These are phyloP conservation scores for Heteromeles arbutifolia DNA, from an alignment of 306 rosid species.

Conservation along the genomic window DNA sequence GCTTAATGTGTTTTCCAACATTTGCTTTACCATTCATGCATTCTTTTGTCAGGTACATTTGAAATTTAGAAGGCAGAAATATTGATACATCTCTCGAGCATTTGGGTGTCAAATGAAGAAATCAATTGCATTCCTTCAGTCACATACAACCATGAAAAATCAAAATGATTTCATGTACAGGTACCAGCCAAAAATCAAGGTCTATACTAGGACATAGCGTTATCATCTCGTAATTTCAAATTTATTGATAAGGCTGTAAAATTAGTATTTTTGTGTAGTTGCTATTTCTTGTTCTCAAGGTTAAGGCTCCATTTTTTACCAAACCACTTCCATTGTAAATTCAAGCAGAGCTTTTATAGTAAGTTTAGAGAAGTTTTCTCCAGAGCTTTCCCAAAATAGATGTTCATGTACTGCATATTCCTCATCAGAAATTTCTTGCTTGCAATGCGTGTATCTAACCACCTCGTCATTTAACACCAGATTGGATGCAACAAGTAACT, in stretches of 20 bases:
- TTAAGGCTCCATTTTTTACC: not conserved
- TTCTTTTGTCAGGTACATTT: slow-evolving; percentile 24
- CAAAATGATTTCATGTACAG: slow-evolving; percentile 12
- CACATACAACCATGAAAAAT: slow-evolving; percentile 10
- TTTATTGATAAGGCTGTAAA: slow-evolving; percentile 2
- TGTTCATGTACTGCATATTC: no score
- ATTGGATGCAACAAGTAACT: no score
- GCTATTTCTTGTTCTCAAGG: not conserved
- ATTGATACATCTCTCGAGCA: not conserved
- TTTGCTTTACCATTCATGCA: not conserved
- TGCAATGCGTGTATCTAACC: no score
- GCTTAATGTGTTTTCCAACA: not conserved
- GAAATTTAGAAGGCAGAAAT: slow-evolving; percentile 9
- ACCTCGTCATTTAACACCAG: not conserved
- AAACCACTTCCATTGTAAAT: slow-evolving; percentile 13
- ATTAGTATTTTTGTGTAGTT: slow-evolving; percentile 1
- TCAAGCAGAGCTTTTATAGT: not conserved
- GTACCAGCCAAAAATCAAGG: not conserved
- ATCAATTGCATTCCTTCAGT: slow-evolving; percentile 8
- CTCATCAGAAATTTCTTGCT: no score
- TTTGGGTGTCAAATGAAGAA: not conserved
- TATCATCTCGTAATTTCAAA: not conserved
- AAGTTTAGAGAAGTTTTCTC: not conserved
- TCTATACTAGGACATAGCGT: not conserved
- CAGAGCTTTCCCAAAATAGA: not conserved